Base-by-base conservation (phyloP, 805 yeast species). In the Saccharomyces mikatae region DNA sequence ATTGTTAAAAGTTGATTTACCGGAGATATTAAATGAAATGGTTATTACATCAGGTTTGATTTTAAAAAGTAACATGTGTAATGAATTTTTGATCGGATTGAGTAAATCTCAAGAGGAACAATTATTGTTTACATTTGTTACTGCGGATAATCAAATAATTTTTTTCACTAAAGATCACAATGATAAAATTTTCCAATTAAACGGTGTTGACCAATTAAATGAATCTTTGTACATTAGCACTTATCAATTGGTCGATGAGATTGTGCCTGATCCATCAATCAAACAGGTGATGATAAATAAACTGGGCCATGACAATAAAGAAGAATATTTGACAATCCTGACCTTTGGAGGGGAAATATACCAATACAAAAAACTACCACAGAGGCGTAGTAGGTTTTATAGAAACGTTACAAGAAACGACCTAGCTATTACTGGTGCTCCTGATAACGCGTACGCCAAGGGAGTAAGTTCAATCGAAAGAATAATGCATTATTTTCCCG, bases 311-410 rank as follows among this genome's bases (percentile, higher is more conserved):
- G 66, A 71, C 8, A 59, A 65, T 29, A 75, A 78, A 47, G 84
- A 83, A 49, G 90, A 87, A 60, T 82, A 82, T 65, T 67, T 90
- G 55, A 77, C 89, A 0, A 74, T 88, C 6, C 70, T 89, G 51
- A 89, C 96, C 0, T 80, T 83, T 64, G 94, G 95, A 52, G 96
- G 95, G 61, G 94, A 89, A 66, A 72, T 89, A 1, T 73, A 81
- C 36, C 71, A 87, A 51, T 90, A 89, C 67, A 82, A 81, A 60
- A 71, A 83, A 36, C 81, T 67, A 6, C 50, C 53, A 17, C 49
- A 47, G 44, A 60, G 62, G 49, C 54, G 51, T 50, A 64, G 65
- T 50, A 58, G 65, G 47, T 67, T 60, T 47, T 60, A 53, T 50
- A 62, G 62, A 46, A 60, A 60, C 52, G 46, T 58, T 3, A 24